Conservation (phyloP, 164 flowering plant genomes). For the Tetracentron sinense region DNA sequence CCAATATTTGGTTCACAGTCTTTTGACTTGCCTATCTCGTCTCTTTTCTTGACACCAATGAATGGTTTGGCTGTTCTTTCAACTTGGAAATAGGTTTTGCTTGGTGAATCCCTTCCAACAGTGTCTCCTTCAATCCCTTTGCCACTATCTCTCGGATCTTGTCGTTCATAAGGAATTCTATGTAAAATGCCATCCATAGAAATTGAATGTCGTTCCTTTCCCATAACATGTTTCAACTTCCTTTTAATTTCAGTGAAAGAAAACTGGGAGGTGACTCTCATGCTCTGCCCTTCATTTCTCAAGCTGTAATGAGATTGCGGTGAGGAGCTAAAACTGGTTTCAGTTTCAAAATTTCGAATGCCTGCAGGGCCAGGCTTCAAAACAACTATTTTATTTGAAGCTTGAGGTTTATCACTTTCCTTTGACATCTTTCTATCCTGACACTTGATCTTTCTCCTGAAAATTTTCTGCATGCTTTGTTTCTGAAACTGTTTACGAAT, state of each 20-base stretch:
- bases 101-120: too few relatives aligned
- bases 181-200: too few relatives aligned
- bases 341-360: constrained; percentile 25
- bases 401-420: constrained; percentile 27
- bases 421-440: constrained; percentile 23
- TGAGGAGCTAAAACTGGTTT: constrained; percentile 20
- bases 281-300: constrained; percentile 21
- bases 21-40: constrained; percentile 12
- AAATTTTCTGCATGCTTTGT: constrained; percentile 29
- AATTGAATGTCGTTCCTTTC: too few relatives aligned
- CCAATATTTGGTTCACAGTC: constrained; percentile 12
- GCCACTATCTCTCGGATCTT: too few relatives aligned
- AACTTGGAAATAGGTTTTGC: too few relatives aligned
- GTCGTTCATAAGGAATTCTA: too few relatives aligned
- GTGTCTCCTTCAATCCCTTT: too few relatives aligned
- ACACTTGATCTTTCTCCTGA: constrained; percentile 52
- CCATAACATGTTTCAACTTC: too few relatives aligned
- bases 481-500: constrained; percentile 28
- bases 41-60: constrained; percentile 16
- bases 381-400: constrained; percentile 62
- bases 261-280: constrained; percentile 45
- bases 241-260: constrained; percentile 64
- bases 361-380: constrained; percentile 57
- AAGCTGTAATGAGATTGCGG: constrained; percentile 20
- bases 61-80: constrained; percentile 28